Conservation (phyloP, 1,284 basidiomycete genomes). For the Dichomitus squalens region DNA sequence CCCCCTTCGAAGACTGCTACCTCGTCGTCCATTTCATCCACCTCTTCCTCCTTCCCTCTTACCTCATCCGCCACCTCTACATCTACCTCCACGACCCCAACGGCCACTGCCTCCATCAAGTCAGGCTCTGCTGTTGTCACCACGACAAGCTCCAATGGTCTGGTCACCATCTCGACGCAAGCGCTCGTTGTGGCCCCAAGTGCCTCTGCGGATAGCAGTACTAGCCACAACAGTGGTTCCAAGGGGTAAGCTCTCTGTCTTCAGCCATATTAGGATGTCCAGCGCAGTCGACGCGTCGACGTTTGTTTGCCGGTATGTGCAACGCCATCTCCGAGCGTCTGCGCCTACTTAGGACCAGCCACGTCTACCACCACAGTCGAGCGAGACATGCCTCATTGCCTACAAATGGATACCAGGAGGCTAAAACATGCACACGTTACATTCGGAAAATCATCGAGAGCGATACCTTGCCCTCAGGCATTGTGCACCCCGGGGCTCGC, state of each 20-base stretch:
- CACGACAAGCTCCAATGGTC: constrained; percentile 10
- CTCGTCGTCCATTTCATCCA: constrained; percentile 18
- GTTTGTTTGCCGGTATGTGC: too few species aligned
- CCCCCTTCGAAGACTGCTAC: constrained; percentile 12
- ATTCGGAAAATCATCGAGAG: too few species aligned
- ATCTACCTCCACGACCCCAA: constrained; percentile 1
- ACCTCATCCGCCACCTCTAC: constrained; percentile 9
- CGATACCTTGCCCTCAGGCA: too few species aligned
- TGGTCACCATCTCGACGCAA: constrained; percentile 14
- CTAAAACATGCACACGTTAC: too few species aligned
- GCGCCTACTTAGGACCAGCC: too few species aligned
- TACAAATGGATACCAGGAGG: too few species aligned
- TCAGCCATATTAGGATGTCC: too few species aligned
- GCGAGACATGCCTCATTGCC: too few species aligned
- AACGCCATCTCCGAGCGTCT: too few species aligned
- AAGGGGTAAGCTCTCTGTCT: constrained; percentile 11
- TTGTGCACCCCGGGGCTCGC: too few species aligned
- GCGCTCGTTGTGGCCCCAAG: constrained; percentile 4
- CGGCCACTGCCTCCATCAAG: constrained; percentile 4
- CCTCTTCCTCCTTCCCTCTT: constrained; percentile 17
- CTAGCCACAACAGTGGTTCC: not conserved
- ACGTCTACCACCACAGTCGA: too few species aligned
- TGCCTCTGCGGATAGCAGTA: not conserved
- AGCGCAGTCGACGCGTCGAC: too few species aligned
- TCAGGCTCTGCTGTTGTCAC: constrained; percentile 7